Evolutionary conservation across 2,329 filamentous ascomycete genomes (phyloP).

Genomic region (Gnomoniopsis sp.): DNA sequence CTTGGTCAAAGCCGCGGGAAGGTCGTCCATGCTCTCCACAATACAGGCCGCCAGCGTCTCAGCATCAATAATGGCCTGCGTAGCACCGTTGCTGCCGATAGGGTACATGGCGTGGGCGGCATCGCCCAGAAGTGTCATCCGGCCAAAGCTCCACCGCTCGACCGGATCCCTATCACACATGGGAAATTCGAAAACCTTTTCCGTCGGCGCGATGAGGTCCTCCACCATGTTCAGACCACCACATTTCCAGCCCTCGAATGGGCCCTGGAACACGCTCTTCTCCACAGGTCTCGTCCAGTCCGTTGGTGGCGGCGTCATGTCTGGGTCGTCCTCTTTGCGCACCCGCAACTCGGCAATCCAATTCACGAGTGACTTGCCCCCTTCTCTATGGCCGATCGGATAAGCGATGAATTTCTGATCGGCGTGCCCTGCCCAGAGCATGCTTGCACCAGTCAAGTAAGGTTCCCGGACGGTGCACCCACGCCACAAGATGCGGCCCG

Average conservation of each 20-base stretch:
- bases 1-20: slow-evolving; percentile 30
- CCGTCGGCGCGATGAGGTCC: slow-evolving; percentile 35
- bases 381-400: slow-evolving; percentile 36
- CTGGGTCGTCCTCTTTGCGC: slow-evolving; percentile 33
- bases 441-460: slow-evolving; percentile 38
- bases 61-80: slow-evolving; percentile 42
- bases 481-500: slow-evolving; percentile 42
- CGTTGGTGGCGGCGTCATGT: slow-evolving; percentile 39
- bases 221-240: slow-evolving; percentile 39
- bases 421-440: slow-evolving; percentile 44
- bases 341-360: slow-evolving; percentile 44
- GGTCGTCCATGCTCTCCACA: slow-evolving; percentile 25
- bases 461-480: slow-evolving; percentile 37
- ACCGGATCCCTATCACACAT: slow-evolving; percentile 41
- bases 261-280: slow-evolving; percentile 35
- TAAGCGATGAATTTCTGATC: slow-evolving; percentile 47
- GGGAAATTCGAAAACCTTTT: slow-evolving; percentile 41
- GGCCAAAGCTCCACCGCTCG: slow-evolving; percentile 34
- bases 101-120: slow-evolving; percentile 39
- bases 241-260: slow-evolving; percentile 38
- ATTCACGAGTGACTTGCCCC: slow-evolving; percentile 38
- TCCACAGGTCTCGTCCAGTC: slow-evolving; percentile 41
- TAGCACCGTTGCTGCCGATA: slow-evolving; percentile 40
- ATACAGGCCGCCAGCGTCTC: slow-evolving; percentile 32
- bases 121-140: slow-evolving; percentile 37